A percentile compares a stretch with the other conserved stretches of the same genome.
Conservation (phyloP, 441 rosid genomes). For the Pelargonium australe region DNA sequence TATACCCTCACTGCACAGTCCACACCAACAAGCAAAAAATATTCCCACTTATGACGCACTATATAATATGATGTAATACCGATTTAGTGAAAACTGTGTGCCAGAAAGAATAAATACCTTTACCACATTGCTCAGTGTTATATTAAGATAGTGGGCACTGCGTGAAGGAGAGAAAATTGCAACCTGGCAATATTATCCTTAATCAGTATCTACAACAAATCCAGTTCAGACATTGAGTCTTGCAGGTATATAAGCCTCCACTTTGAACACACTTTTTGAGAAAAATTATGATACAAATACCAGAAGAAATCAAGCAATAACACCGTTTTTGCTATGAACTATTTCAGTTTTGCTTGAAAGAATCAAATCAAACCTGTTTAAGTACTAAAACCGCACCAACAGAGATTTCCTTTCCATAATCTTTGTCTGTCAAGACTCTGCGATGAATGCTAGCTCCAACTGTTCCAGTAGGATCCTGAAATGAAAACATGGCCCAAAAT, state of each 20-base stretch:
- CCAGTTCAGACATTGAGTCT: conserved; percentile 3
- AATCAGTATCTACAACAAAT: conserved; percentile 11
- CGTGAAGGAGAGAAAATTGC: conserved; percentile 58
- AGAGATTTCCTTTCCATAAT: conserved; percentile 51
- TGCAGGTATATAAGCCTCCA: too few relatives aligned
- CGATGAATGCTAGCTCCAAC: conserved; percentile 66
- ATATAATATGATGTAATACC: neutral
- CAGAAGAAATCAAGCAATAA: neutral
- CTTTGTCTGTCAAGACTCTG: conserved; percentile 46
- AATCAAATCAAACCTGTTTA: conserved; percentile 45
- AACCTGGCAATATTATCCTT: conserved; percentile 47
- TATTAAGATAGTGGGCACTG: conserved; percentile 52
- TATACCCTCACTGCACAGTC: neutral
- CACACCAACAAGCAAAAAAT: neutral
- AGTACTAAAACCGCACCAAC: conserved; percentile 66
- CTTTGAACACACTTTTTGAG: neutral
- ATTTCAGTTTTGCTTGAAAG: neutral
- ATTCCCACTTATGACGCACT: neutral
- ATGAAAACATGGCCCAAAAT: conserved; percentile 14
- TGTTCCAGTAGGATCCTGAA: conserved; percentile 76
- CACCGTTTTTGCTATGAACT: neutral
- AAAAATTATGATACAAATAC: conserved; percentile 2
- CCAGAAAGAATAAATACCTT: conserved; percentile 43
- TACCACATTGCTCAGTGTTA: conserved; percentile 59
- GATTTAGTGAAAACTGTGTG: neutral